Base-by-base conservation (phyloP, 2,329 filamentous ascomycete genomes). In the Camillea tinctor region DNA sequence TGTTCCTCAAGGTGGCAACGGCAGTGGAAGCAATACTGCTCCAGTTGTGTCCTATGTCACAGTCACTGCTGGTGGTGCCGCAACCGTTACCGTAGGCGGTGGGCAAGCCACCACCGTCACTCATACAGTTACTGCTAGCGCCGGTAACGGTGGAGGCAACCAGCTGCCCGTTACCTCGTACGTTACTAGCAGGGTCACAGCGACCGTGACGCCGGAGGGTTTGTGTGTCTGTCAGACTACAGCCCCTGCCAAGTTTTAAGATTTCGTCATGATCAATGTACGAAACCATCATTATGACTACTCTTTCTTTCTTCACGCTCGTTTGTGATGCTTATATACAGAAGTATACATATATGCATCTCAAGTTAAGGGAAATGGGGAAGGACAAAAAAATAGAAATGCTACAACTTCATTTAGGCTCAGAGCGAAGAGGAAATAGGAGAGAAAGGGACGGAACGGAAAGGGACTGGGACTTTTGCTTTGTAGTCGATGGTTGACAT, bases 61-160 rank as follows among this genome's bases (percentile, higher is more conserved):
- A n/a, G 36, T 50, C 9, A 21, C 49, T 7, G 2, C 9, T 6
- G 49, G 21, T 21, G 49, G 36, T 17, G 36, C 36, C 36, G 21
- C 49, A 21, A 57, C 61, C 53, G 60, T 68, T 40, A 66, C 65
- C 19, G 61, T 68, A 52, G 63, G 64, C 7, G 61, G 62, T 20
- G 61, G 56, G 9, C 58, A 19, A 4, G 20, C 48, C 36, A 19
- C 3, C 52, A 59, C 62, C 44, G 50, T 58, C 40, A 63, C 60
- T 26, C 54, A 60, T 36, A 56, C 59, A 55, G 55, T 50, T 50
- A 58, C 52, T 21, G 59, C 55, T 55, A 56, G 57, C 40, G 50
- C 55, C n/a, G 62, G 63, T 58, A 62, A 64, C 36, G 52, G 57
- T 48, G 58, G 49, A 17, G 26, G 6, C 26, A 30, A 30, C 26